These are phyloP conservation scores for Alopecurus myosuroides DNA, from an alignment of 176 grass and related monocot species.

Conservation along the genomic window DNA sequence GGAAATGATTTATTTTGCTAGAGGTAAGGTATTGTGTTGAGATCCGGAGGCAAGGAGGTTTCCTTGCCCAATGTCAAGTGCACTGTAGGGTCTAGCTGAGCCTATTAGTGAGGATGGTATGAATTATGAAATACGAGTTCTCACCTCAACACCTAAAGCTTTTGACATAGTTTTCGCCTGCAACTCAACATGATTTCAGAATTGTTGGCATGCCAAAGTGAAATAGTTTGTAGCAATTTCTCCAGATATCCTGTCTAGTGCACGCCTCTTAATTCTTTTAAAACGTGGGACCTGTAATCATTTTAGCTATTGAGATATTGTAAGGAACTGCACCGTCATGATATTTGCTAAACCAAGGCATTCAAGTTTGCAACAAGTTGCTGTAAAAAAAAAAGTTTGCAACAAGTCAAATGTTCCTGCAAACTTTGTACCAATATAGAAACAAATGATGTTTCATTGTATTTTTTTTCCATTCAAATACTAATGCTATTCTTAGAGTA, in stretches of 20 bases:
- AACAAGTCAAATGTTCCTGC: neutral
- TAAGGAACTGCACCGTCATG: neutral
- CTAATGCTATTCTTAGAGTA: no score
- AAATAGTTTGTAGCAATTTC: neutral
- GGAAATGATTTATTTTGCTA: neutral
- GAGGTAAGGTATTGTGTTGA: neutral
- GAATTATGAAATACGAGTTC: neutral
- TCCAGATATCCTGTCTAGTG: neutral
- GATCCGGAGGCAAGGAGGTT: neutral
- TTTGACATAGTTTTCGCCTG: neutral
- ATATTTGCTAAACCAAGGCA: neutral
- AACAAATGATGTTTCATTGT: neutral
- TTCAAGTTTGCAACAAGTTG: neutral
- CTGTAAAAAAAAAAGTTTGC: no score
- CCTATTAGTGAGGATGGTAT: neutral
- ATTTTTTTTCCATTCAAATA: neutral
- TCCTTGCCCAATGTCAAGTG: neutral
- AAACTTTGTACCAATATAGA: neutral
- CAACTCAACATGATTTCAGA: neutral
- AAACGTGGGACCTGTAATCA: neutral
- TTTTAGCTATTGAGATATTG: neutral
- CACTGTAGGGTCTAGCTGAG: constrained; percentile 5
- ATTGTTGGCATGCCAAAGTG: neutral
- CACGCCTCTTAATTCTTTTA: constrained; percentile 6
- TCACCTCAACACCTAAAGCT: neutral